Evolutionary conservation across 1,284 basidiomycete genomes (phyloP).

Genomic region (Naganishia sp.): DNA sequence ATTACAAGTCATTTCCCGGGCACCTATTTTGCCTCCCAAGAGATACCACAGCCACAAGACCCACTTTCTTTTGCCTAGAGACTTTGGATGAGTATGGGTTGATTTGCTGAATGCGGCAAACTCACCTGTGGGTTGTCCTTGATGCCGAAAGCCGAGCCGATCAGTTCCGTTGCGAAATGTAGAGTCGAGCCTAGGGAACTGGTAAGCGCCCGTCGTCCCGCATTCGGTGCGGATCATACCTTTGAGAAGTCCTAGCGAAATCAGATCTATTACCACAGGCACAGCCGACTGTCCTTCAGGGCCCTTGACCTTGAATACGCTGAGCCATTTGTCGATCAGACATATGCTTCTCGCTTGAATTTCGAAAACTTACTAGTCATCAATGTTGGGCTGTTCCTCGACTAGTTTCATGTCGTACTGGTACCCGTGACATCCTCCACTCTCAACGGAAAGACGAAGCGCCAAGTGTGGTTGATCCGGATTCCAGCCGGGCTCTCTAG

Average conservation of each 20-base stretch:
- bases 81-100: not conserved
- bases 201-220: no score
- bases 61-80: conserved; percentile 56
- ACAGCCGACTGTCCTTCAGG: conserved; percentile 46
- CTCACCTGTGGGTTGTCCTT: conserved; percentile 58
- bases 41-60: conserved; percentile 61
- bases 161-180: conserved; percentile 63
- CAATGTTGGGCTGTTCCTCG: conserved; percentile 51
- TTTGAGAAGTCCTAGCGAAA: conserved; percentile 51
- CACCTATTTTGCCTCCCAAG: conserved; percentile 51
- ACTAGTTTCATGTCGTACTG: conserved; percentile 61
- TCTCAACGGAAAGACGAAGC: conserved; percentile 58
- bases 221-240: conserved; percentile 37
- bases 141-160: conserved; percentile 60
- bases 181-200: conserved; percentile 56
- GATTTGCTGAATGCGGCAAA: not conserved
- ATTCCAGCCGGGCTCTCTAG: conserved; percentile 49
- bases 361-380: conserved; percentile 57
- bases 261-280: conserved; percentile 51
- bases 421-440: conserved; percentile 62
- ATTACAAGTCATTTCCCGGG: not conserved
- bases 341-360: not conserved
- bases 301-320: conserved; percentile 40
- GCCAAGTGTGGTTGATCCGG: conserved; percentile 50
- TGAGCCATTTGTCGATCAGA: conserved; percentile 22